phyloP scores from a whole-genome alignment of 345 rosid species.

The Salix dunnii region DNA sequence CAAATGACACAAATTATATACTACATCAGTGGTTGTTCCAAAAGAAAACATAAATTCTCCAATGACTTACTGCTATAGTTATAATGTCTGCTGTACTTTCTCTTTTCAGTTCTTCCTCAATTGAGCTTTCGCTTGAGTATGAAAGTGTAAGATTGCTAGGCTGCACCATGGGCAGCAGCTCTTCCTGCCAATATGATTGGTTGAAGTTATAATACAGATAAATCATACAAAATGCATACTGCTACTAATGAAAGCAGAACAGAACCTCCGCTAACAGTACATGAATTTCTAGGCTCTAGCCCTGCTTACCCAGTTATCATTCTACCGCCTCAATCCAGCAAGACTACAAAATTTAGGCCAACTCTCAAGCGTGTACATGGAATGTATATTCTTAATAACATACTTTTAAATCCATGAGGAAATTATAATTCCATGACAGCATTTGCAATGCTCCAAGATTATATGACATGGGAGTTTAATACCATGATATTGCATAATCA shows the following conservation, averaged over 20 bases:
- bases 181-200: constrained; percentile 49
- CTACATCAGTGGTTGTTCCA: constrained; percentile 11
- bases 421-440: too few relatives aligned
- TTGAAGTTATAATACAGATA: neutral
- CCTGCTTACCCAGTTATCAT: too few relatives aligned
- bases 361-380: too few relatives aligned
- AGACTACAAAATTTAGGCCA: too few relatives aligned
- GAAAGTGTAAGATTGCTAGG: constrained; percentile 69
- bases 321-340: too few relatives aligned
- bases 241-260: neutral
- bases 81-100: constrained; percentile 92
- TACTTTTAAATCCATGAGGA: too few relatives aligned
- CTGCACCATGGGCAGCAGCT: constrained; percentile 72
- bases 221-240: neutral
- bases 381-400: too few relatives aligned
- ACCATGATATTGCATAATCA: neutral
- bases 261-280: too few relatives aligned
- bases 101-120: constrained; percentile 95
- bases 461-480: neutral
- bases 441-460: neutral
- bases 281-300: too few relatives aligned
- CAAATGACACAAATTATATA: neutral
- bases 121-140: constrained; percentile 91
- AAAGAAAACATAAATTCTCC: neutral
- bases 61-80: constrained; percentile 50